Base-by-base conservation (phyloP, 192 early-diverging fungal species). In the Coemansia sp. region DNA sequence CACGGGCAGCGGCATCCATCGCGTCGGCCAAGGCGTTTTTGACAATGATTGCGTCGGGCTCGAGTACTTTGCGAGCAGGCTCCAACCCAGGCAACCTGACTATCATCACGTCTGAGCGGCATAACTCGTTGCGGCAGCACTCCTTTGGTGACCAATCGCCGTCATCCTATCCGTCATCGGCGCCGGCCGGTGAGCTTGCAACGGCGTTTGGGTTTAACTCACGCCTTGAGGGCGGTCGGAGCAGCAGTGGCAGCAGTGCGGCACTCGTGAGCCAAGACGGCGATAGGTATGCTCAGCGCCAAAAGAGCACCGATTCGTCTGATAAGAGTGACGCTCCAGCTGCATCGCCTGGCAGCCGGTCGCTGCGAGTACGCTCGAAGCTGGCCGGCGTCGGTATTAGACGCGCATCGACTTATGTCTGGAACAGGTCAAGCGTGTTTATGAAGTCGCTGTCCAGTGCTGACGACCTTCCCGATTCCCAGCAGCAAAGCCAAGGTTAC, bases 351-450 rank as follows among this genome's bases (percentile, higher is more conserved):
- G 57, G 59, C 24, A 53, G 33, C 47, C 64, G 71, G 11, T 68
- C 65, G 18, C 49, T 67, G 28, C 64, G 65, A 6, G 51, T 50
- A 11, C 55, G 72, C 23, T 75, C 72, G 27, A 67, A 41, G 28
- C 40, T 75, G 32, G 65, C 64, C 9, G 42, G 64, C 9, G 65
- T 59, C 26, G 72, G 72, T 8, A 67, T 75, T 9, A 39, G 65
- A 8, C 72, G 72, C 33, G 64, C 72, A 5, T 75, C 72, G 10
- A 75, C 72, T 13, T 75, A 75, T 26, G 60, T 67, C 9, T 75
- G 72, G 72, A 58, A 30, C 18, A 53, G 72, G 6, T 75, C 72
- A 9, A 75, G 72, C 28, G 60, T 75, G 24, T 67, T 75, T 34
- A 60, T 75, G 60, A 55, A 60, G 4, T 46, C 64, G 14, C 57